Conservation (phyloP, 192 early-diverging fungal species). For the Coemansia sp. region DNA sequence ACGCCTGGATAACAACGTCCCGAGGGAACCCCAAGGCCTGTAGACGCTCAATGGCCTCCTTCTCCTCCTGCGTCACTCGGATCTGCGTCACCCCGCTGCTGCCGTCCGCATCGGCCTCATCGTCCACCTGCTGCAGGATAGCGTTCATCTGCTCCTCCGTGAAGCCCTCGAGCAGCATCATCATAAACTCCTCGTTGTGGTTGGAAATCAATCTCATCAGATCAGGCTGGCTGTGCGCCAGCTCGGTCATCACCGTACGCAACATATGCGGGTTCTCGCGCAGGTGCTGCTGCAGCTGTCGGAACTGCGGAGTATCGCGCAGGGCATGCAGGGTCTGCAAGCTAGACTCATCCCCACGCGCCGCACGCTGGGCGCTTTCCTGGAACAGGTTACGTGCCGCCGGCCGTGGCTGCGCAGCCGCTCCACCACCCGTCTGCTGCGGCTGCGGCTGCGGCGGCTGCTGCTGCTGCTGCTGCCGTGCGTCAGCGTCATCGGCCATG, state of each 20-base stretch:
- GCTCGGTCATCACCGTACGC: constrained; percentile 77
- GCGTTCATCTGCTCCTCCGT: constrained; percentile 30
- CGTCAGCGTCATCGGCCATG: constrained; percentile 38
- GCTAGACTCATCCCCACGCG: constrained; percentile 11
- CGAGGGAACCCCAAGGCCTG: constrained; percentile 84
- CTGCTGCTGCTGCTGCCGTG: constrained; percentile 38
- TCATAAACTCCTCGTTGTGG: constrained; percentile 77
- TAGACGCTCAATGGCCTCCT: constrained; percentile 80
- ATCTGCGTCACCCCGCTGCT: constrained; percentile 54
- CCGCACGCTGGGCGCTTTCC: constrained; percentile 54
- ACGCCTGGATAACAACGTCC: constrained; percentile 83
- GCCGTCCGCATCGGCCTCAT: constrained; percentile 58
- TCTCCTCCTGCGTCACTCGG: constrained; percentile 82
- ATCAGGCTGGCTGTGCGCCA: constrained; percentile 81
- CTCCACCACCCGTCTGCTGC: constrained; percentile 10
- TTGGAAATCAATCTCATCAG: constrained; percentile 72
- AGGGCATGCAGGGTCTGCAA: constrained; percentile 49
- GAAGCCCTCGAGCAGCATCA: constrained; percentile 57
- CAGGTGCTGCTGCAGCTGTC: constrained; percentile 84
- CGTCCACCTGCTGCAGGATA: constrained; percentile 36
- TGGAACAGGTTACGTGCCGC: constrained; percentile 55
- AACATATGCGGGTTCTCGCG: constrained; percentile 82
- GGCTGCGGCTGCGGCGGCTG: constrained; percentile 15
- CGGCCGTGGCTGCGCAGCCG: constrained; percentile 11
- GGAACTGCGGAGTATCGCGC: constrained; percentile 82